Base-by-base conservation (phyloP, 306 rosid species). In the Lupinus albus region DNA sequence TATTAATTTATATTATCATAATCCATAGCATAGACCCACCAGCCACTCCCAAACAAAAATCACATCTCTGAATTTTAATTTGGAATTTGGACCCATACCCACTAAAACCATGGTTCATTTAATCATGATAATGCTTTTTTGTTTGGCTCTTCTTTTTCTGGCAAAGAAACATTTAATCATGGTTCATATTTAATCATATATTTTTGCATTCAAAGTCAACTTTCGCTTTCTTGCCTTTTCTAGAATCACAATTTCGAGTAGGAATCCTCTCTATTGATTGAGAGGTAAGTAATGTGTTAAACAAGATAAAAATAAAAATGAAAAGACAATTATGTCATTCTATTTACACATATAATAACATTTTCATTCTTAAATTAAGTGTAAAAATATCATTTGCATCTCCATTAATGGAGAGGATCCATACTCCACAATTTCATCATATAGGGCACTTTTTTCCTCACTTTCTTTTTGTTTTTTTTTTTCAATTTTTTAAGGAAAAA, bases 171-270 rank as follows among this genome's bases (percentile, higher is more conserved):
- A n/a, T n/a, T n/a, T n/a, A n/a, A n/a, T n/a, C n/a, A n/a, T n/a
- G n/a, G n/a, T n/a, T n/a, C n/a, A n/a, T n/a, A n/a, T n/a, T n/a
- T n/a, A n/a, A n/a, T n/a, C 30, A 25, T 61, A 73, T 59, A 77
- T 78, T 68, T 67, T 55, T 60, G 68, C 67, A 80, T 71, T 74
- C 73, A 47, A 32, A 75, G 60, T 71, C 51, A 79, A 71, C 85
- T 83, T 87, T 85, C 85, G 62, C 91, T 85, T 85, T 89, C 89
- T 83, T 68, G 75, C 81, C 82, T 81, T 81, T 70, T 71, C 72
- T 74, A 70, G 80, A 80, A 73, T 78, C 86, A 69, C 83, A 79
- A 85, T 81, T 85, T 78, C 78, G 77, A n/a, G n/a, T n/a, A n/a
- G n/a, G n/a, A n/a, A n/a, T n/a, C n/a, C n/a, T n/a, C n/a, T n/a